phyloP scores from a whole-genome alignment of 2,329 filamentous ascomycete genomes.

The Chaetomiaceae sp. region DNA sequence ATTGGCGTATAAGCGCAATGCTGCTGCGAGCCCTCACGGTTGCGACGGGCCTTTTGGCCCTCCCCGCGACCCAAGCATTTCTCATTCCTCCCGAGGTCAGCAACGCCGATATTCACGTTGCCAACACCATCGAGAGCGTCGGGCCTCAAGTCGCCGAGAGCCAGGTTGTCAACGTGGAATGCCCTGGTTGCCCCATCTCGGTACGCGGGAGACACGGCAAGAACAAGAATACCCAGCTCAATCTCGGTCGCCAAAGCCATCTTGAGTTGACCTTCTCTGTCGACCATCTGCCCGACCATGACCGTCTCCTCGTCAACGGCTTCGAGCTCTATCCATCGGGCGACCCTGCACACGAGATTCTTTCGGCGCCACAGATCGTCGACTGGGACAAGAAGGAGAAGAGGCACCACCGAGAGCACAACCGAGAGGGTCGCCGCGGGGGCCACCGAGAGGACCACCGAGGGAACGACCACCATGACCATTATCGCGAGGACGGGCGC shows the following conservation, averaged over 20 bases:
- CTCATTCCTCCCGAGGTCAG: conserved; percentile 49
- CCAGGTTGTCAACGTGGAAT: conserved; percentile 46
- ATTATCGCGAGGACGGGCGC: neutral
- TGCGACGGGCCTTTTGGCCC: conserved; percentile 36
- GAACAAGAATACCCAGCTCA: conserved; percentile 18
- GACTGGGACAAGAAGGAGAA: conserved; percentile 31
- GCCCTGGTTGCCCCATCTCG: conserved; percentile 46
- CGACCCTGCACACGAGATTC: conserved; percentile 39
- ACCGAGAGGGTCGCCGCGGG: conserved; percentile 7
- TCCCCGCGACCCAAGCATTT: conserved; percentile 39
- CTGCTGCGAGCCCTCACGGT: conserved; percentile 42
- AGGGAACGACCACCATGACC: too few species aligned
- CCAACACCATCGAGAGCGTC: conserved; percentile 38
- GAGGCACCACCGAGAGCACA: conserved; percentile 25
- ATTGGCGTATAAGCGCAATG: conserved; percentile 23
- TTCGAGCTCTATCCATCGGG: conserved; percentile 55
- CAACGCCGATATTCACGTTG: conserved; percentile 38
- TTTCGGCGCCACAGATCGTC: conserved; percentile 44
- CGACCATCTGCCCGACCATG: conserved; percentile 38
- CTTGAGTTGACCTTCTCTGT: conserved; percentile 53
- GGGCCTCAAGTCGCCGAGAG: conserved; percentile 31
- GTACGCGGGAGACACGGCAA: conserved; percentile 31
- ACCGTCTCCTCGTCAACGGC: conserved; percentile 54
- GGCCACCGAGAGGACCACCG: too few species aligned
- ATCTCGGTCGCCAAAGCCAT: conserved; percentile 32